A percentile compares a stretch with the other conserved stretches of the same genome.
phyloP scores from a whole-genome alignment of 352 stramenopile genomes.

The Globisporangium lucens region DNA sequence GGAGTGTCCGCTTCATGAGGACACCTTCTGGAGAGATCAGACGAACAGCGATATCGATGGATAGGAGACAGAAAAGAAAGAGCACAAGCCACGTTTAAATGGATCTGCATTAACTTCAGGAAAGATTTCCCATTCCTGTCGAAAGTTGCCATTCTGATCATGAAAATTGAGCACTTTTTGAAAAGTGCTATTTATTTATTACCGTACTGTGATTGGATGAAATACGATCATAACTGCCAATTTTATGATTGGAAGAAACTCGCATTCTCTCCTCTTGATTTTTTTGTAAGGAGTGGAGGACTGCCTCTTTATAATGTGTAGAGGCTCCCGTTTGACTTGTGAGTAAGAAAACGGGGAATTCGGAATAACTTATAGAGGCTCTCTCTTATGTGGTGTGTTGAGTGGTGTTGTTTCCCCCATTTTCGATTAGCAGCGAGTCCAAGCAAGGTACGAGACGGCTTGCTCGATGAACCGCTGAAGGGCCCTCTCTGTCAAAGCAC shows the following conservation, averaged over 20 bases:
- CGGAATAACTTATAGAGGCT: too few relatives aligned
- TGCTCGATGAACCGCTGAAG: neutral
- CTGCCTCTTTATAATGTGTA: too few relatives aligned
- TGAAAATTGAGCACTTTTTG: neutral
- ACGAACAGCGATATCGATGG: neutral
- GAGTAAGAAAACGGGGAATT: too few relatives aligned
- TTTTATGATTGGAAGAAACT: too few relatives aligned
- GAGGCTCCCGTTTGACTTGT: too few relatives aligned
- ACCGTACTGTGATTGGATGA: too few relatives aligned
- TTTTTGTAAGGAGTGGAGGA: too few relatives aligned
- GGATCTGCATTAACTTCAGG: neutral
- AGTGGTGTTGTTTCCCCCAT: constrained; percentile 1
- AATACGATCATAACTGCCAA: too few relatives aligned
- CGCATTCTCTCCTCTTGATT: too few relatives aligned
- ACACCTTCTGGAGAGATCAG: neutral
- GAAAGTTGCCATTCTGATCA: too few relatives aligned
- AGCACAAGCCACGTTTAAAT: neutral
- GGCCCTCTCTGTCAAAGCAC: neutral
- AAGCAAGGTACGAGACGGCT: neutral
- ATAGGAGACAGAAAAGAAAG: neutral
- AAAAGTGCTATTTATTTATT: neutral
- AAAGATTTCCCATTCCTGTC: too few relatives aligned
- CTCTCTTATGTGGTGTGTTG: too few relatives aligned
- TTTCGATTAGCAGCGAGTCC: neutral
- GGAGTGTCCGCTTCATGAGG: neutral